Base-by-base conservation (phyloP, 345 rosid species). In the Bretschneidera sinensis region DNA sequence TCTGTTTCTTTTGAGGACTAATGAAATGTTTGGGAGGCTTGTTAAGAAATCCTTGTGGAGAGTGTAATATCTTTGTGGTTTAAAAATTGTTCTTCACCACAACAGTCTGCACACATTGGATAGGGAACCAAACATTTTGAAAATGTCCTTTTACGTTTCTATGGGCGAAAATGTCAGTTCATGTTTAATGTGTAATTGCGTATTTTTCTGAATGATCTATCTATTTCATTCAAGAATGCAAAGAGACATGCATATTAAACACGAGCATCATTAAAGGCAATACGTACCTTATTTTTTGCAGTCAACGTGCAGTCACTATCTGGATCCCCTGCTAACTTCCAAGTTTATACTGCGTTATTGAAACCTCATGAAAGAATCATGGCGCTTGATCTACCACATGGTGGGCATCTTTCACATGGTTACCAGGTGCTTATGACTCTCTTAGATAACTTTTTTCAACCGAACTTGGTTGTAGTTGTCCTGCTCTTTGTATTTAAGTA, bases 391-490 rank as follows among this genome's bases (percentile, higher is more conserved):
- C 81, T 92, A 43, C 98, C 98, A 45, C 98, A 92, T 79, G 98
- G 98, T 15, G 98, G 98, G 24, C 98, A 92, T 80, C 97, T 92
- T 78, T 92, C 98, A 62, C 98, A 92, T 71, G 98, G 98, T 76
- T 92, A 89, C 68, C 97, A 92, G 97, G 98, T 92, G 64, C 77
- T 21, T 60, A 24, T 3, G 50, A 51, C 1, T 39, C 10, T 39
- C 45, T 39, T 13, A 7, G 45, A 39, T 39, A 39, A 39, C 11
- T 4, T 7, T 39, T 39, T 39, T 39, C 45, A 2, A 28, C n/a
- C 8, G 33, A 28, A 28, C 33, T 28, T 28, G 3, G 33, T n/a
- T 8, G 3, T 28, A 28, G 33, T 28, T 48, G n/a, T n/a, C 48
- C 69, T 58, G 33, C 43, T 54, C 39, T 63, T 49, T 19, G 1